Base-by-base conservation (phyloP, 1,284 basidiomycete genomes). In the Ceratobasidium sp. region DNA sequence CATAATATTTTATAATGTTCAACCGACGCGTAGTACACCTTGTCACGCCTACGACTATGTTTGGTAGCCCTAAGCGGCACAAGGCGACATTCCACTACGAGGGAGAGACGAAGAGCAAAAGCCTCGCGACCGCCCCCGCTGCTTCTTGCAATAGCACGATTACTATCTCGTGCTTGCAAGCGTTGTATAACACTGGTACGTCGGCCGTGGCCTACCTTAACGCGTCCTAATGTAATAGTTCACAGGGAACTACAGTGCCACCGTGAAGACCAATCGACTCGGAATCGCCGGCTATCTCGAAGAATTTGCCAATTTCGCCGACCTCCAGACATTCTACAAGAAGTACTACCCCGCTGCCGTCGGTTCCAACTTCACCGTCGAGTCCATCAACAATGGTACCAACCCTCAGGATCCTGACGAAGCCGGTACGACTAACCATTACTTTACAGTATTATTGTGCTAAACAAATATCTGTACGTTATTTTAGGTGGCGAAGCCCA, bases 1-100 rank as follows among this genome's bases (percentile, higher is more conserved):
- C 17, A 17, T 14, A 19, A n/a, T n/a, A 19, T 7, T 27, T 17
- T 33, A 36, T 48, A 14, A 62, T 14, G 11, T 62, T n/a, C 33
- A 17, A 24, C 2, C 19, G 8, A 29, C 44, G 19, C 8, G 57
- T 27, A 69, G 66, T 69, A 4, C 91, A 93, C 62, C 81, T 93
- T 45, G 84, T 94, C 50, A 90, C 92, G 75, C 93, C 93, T 0
- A 94, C 93, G 0, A 92, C 91, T 0, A 86, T 90, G 81, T 94
- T 93, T 79, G 85, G 86, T 54, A 86, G 86, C 50, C 84, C 87
- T 78, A 86, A 83, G 75, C 81, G 81, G 14, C 83, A 85, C 76
- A 86, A 81, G 76, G 85, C 87, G 9, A 88, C 85, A 0, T 81
- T 89, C 73, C 82, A 79, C 59, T 82, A 69, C 22, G 54, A 45